Base-by-base conservation (phyloP, 2,329 filamentous ascomycete species). In the Pestalotiopsis fici region DNA sequence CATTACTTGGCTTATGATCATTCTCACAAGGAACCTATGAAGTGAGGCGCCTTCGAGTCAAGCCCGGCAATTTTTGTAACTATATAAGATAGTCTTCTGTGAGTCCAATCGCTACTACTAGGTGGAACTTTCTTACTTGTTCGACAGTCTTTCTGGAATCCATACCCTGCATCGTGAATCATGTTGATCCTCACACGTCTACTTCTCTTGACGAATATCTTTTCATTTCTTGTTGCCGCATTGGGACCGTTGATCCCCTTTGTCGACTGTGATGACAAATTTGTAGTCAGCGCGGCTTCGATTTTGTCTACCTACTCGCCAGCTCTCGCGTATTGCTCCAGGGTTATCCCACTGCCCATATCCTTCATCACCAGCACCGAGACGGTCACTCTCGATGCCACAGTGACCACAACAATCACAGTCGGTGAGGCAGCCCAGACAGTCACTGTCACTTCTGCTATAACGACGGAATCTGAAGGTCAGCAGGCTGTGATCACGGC, bases 41-140 rank as follows among this genome's bases (percentile, higher is more conserved):
- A n/a, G 3, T 3, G 2, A 3, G 3, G 1, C 1, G 18, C 4
- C 4, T 50, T 0, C n/a, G n/a, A 21, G 11, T 50, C 21, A 0
- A 50, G n/a, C n/a, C 15, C 18, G 43, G 18, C 43, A 23, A 11
- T 3, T 9, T 43, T 50, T 18, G n/a, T 0, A 1, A n/a, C 43
- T 11, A 50, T 50, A 50, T 50, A 50, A 35, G 11, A 50, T 50
- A 21, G 21, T 18, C 13, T 18, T 43, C 39, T 35, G n/a, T n/a
- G 21, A 11, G 3, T 50, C 15, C n/a, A 11, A 3, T 50, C 43
- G 21, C 3, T 2, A n/a, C 43, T 50, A 11, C n/a, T 18, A 7
- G n/a, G 15, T 23, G 43, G n/a, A 50, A 21, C n/a, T 50, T n/a
- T 50, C 43, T 50, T 9, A 21, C 21, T 50, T 6, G 9, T 2